Conservation (phyloP, 805 yeast species). For the Debaryomyces castellii region DNA sequence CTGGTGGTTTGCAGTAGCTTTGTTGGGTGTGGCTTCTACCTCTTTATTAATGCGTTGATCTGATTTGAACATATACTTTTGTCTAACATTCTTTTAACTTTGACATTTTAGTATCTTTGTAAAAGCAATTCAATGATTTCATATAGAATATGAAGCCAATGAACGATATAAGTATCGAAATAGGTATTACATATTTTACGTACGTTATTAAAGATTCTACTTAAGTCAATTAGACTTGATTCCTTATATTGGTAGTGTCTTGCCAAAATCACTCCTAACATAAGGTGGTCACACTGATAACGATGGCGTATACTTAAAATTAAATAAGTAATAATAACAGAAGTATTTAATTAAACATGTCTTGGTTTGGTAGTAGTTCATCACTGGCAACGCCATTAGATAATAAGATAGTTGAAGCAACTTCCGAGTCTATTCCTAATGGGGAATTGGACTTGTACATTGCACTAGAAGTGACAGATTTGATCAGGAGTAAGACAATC, state of each 20-base stretch:
- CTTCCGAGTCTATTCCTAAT: constrained; percentile 86
- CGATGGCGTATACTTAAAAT: constrained; percentile 2
- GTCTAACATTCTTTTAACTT: not conserved
- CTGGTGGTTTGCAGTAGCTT: constrained; percentile 58
- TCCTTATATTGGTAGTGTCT: not conserved
- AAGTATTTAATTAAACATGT: constrained; percentile 29
- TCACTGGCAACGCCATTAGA: constrained; percentile 48
- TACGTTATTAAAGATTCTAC: not conserved
- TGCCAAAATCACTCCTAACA: not conserved
- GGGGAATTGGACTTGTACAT: constrained; percentile 77
- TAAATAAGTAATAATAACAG: not conserved
- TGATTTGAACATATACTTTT: not conserved
- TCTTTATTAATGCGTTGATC: constrained; percentile 27
- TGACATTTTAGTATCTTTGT: no score
- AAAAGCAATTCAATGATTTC: not conserved
- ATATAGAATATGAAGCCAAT: not conserved
- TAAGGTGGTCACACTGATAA: constrained; percentile 4
- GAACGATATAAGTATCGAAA: not conserved
- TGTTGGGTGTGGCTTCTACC: constrained; percentile 41
- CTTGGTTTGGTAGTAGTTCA: constrained; percentile 49
- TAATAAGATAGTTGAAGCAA: constrained; percentile 68
- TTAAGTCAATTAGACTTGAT: not conserved
- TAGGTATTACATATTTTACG: not conserved
- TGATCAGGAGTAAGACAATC: constrained; percentile 77
- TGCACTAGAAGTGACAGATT: constrained; percentile 84